Percentiles rank a stretch among this genome's conserved stretches.
These are phyloP conservation scores for Pichia occidentalis DNA, from an alignment of 805 yeast species.

Conservation along the genomic window DNA sequence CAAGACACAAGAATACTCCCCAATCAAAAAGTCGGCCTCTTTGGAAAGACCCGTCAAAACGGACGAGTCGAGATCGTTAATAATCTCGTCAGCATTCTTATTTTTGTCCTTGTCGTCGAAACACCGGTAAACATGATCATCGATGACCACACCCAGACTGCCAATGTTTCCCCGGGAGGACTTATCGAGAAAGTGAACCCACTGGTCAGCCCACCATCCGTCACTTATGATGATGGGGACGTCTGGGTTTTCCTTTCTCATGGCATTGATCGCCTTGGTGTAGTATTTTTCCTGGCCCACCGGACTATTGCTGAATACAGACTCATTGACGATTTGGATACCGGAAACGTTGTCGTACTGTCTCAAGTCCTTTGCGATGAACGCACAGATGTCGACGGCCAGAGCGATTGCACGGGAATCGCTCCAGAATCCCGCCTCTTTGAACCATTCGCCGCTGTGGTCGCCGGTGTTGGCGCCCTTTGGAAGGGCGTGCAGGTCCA, in stretches of 20 bases:
- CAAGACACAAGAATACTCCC: conserved; percentile 86
- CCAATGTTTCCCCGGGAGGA: conserved; percentile 33
- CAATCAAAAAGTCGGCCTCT: conserved; percentile 63
- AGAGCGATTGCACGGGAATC: conserved; percentile 34
- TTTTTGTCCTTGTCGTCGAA: conserved; percentile 67
- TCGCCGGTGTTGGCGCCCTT: conserved; percentile 86
- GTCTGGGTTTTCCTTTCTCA: conserved; percentile 46
- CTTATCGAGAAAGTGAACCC: conserved; percentile 58
- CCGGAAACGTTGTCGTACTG: conserved; percentile 67
- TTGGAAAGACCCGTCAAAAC: conserved; percentile 42
- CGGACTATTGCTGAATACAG: conserved; percentile 54
- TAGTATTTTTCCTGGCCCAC: conserved; percentile 55
- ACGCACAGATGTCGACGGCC: conserved; percentile 47
- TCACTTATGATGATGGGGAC: conserved; percentile 81
- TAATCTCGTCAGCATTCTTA: conserved; percentile 59
- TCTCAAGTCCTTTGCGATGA: conserved; percentile 53
- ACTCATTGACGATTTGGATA: conserved; percentile 80
- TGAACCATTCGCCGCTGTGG: conserved; percentile 69
- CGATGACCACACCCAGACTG: conserved; percentile 62
- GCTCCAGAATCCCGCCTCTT: conserved; percentile 61
- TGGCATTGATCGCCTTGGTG: conserved; percentile 51
- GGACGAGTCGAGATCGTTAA: conserved; percentile 45
- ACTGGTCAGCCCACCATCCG: conserved; percentile 86
- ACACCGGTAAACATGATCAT: conserved; percentile 81
- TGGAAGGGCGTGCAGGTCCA: conserved; percentile 87